phyloP scores from a whole-genome alignment of 352 stramenopile genomes.

The Globisporangium cylindrosporum region DNA sequence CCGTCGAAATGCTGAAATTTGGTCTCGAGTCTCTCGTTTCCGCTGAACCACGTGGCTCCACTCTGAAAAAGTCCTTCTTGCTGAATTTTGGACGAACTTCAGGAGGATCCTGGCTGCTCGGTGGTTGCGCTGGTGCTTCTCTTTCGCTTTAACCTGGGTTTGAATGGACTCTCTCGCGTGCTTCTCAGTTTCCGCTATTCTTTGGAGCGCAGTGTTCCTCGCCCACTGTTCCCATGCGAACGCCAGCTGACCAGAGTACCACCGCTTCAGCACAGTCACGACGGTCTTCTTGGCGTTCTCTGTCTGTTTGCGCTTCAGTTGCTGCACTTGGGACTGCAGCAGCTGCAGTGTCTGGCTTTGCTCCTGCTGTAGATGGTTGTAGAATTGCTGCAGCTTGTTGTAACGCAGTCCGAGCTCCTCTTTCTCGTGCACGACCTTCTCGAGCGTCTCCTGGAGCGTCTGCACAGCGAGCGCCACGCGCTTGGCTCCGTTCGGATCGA shows the following conservation, averaged over 20 bases:
- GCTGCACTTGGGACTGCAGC: constrained; percentile 22
- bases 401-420: constrained; percentile 55
- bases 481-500: constrained; percentile 55
- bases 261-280: constrained; percentile 24
- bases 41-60: constrained; percentile 4
- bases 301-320: constrained; percentile 17
- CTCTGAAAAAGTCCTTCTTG: neutral
- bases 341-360: constrained; percentile 19
- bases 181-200: constrained; percentile 13
- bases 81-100: constrained; percentile 1
- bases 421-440: constrained; percentile 57
- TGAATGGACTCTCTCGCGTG: constrained; percentile 1
- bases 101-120: neutral
- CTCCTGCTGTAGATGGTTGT: constrained; percentile 31
- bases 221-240: constrained; percentile 44
- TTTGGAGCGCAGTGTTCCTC: constrained; percentile 4
- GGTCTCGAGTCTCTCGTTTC: neutral
- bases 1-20: neutral
- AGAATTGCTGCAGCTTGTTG: constrained; percentile 33
- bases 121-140: constrained; percentile 7
- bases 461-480: constrained; percentile 46
- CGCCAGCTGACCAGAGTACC: constrained; percentile 30
- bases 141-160: constrained; percentile 3
- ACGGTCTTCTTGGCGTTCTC: constrained; percentile 28
- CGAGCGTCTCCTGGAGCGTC: constrained; percentile 56